Percentiles rank a stretch among this genome's conserved stretches.
Evolutionary conservation across 129 eudicot species (phyloP).

Genomic region (Sambucus nigra): DNA sequence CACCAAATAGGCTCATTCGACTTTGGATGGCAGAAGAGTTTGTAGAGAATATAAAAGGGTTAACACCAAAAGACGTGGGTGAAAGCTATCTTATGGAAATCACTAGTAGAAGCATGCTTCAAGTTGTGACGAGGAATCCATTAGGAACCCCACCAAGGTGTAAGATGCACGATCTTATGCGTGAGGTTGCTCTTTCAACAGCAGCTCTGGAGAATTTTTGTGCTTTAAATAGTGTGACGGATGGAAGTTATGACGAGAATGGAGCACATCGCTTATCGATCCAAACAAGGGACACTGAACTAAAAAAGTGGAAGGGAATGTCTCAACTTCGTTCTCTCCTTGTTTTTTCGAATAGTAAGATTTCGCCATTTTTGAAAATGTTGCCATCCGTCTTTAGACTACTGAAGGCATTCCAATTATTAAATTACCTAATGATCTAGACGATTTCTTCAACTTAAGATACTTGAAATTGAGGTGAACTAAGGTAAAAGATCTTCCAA

Average conservation of each 20-base stretch:
- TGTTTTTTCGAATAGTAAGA: too few relatives aligned
- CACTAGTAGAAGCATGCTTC: not conserved
- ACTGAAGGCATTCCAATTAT: not conserved
- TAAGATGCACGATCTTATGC: constrained; percentile 20
- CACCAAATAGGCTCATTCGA: not conserved
- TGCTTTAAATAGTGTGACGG: not conserved
- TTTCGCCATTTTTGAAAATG: not conserved
- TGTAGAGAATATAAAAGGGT: not conserved
- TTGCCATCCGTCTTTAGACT: not conserved
- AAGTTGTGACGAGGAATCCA: not conserved
- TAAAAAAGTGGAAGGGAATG: not conserved
- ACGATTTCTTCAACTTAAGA: constrained; percentile 6
- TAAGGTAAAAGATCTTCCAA: constrained; percentile 1
- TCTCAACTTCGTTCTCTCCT: not conserved
- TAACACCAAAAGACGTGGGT: not conserved
- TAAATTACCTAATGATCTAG: not conserved
- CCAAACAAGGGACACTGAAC: not conserved
- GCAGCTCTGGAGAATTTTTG: not conserved
- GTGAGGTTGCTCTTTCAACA: constrained; percentile 13
- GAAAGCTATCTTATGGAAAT: constrained; percentile 8
- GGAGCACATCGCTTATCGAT: not conserved
- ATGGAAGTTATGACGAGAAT: not conserved
- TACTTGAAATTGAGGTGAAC: not conserved
- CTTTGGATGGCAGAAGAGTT: constrained; percentile 14
- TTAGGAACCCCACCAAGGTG: not conserved